A percentile compares a stretch with the other conserved stretches of the same genome.
phyloP scores from a whole-genome alignment of 2,329 filamentous ascomycete genomes.

The Colletotrichum noveboracense region DNA sequence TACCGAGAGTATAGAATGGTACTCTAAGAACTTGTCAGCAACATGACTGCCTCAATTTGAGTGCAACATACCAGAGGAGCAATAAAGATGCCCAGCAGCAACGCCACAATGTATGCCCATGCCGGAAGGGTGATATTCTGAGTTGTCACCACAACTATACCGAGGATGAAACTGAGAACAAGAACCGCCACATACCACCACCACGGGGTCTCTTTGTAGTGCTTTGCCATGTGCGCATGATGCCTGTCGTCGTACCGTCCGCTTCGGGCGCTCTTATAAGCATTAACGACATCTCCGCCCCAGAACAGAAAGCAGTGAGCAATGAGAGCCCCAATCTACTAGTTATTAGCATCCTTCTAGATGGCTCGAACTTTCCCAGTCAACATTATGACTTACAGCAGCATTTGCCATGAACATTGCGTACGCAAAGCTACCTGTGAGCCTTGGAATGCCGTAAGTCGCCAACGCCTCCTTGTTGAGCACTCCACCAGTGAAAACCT shows the following conservation, averaged over 20 bases:
- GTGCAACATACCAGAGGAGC: constrained; percentile 49
- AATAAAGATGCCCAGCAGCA: constrained; percentile 50
- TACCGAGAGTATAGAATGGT: constrained; percentile 56
- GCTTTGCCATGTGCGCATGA: constrained; percentile 54
- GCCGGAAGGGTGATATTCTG: constrained; percentile 50
- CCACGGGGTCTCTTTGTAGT: constrained; percentile 56
- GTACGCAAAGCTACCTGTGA: constrained; percentile 57
- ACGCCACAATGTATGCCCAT: constrained; percentile 52
- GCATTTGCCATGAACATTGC: constrained; percentile 62
- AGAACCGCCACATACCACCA: constrained; percentile 53
- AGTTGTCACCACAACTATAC: constrained; percentile 49
- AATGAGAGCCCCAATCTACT: constrained; percentile 60
- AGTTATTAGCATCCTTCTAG: neutral
- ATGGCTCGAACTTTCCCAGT: neutral
- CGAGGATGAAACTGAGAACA: constrained; percentile 48
- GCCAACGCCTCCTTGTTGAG: constrained; percentile 46
- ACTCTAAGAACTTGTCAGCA: constrained; percentile 39
- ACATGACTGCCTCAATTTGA: neutral
- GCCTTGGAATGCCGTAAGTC: constrained; percentile 48
- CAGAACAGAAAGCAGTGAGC: constrained; percentile 59
- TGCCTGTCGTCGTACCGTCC: constrained; percentile 55
- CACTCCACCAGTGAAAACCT: constrained; percentile 45
- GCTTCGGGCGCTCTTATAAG: constrained; percentile 50
- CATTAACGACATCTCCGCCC: constrained; percentile 53
- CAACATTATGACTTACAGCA: constrained; percentile 44